These are phyloP conservation scores for Phytophthora idaei DNA, from an alignment of 352 stramenopile genomes.

Conservation along the genomic window DNA sequence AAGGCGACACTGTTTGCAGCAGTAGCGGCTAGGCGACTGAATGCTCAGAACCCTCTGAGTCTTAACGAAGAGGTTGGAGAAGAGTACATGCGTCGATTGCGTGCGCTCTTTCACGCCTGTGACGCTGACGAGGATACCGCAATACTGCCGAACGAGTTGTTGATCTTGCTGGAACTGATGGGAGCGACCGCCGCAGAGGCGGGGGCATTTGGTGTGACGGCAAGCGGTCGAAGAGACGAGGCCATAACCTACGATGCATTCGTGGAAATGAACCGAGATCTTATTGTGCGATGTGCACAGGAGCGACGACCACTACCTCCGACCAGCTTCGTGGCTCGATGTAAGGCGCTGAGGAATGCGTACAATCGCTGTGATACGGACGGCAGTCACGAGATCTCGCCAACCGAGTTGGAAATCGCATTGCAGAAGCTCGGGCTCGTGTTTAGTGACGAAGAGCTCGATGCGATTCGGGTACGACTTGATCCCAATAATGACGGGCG, in stretches of 20 bases:
- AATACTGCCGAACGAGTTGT: constrained; percentile 32
- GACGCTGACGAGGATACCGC: constrained; percentile 46
- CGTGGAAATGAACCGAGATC: constrained; percentile 18
- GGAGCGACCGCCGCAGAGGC: constrained; percentile 20
- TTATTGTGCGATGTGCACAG: constrained; percentile 25
- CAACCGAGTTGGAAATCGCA: constrained; percentile 54
- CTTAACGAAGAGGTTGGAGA: constrained; percentile 30
- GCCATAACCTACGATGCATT: constrained; percentile 36
- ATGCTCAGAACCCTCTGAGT: constrained; percentile 9
- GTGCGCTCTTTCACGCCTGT: constrained; percentile 38
- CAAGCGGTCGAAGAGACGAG: constrained; percentile 10
- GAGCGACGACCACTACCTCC: constrained; percentile 25
- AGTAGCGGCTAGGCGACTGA: constrained; percentile 13
- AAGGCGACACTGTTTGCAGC: constrained; percentile 30
- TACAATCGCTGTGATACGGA: constrained; percentile 52
- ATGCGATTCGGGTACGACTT: constrained; percentile 36
- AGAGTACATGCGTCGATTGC: constrained; percentile 36
- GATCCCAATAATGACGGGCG: constrained; percentile 42
- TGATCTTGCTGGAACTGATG: constrained; percentile 40
- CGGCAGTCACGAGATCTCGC: constrained; percentile 35
- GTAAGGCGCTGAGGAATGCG: constrained; percentile 52
- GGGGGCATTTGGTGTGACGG: neutral
- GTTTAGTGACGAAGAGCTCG: constrained; percentile 38
- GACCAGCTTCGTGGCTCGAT: constrained; percentile 40
- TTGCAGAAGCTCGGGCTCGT: constrained; percentile 58